phyloP scores from a whole-genome alignment of 495 filamentous ascomycete genomes.

The Ramalina peruviana region DNA sequence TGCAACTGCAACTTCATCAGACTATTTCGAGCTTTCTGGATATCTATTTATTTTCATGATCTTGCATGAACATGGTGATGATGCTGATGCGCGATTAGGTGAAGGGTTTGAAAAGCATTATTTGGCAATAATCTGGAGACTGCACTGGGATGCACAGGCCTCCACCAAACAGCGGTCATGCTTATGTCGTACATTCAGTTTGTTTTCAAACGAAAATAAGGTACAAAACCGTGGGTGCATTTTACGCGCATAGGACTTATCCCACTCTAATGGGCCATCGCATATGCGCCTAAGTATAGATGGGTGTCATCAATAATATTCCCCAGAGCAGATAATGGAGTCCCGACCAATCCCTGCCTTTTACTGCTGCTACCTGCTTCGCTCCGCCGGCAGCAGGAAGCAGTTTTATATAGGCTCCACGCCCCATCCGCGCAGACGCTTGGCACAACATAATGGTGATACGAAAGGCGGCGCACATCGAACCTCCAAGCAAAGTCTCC shows the following conservation, averaged over 20 bases:
- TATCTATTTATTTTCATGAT: too few species aligned
- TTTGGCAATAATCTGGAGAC: too few species aligned
- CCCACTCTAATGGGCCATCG: background rate
- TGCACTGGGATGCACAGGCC: too few species aligned
- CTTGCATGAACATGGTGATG: too few species aligned
- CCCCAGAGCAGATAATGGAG: slow-evolving; percentile 20
- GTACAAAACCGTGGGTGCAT: too few species aligned
- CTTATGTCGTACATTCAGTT: background rate
- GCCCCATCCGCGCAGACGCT: slow-evolving; percentile 65
- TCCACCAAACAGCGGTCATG: background rate
- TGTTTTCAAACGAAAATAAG: too few species aligned
- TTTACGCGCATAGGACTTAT: background rate
- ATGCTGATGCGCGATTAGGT: too few species aligned
- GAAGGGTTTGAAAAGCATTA: too few species aligned
- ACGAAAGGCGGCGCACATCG: slow-evolving; percentile 63
- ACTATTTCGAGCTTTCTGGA: too few species aligned
- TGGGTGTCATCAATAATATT: background rate
- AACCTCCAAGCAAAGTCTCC: slow-evolving; percentile 48
- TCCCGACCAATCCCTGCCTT: slow-evolving; percentile 49
- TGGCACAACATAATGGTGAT: slow-evolving; percentile 80
- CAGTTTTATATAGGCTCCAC: slow-evolving; percentile 79
- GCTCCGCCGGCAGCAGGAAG: slow-evolving; percentile 50
- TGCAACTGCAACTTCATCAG: too few species aligned
- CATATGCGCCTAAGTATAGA: background rate
- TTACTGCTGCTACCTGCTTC: slow-evolving; percentile 77